A percentile compares a stretch with the other conserved stretches of the same genome.
These are phyloP conservation scores for Syzygium jambos DNA, from an alignment of 345 rosid species.

Conservation along the genomic window DNA sequence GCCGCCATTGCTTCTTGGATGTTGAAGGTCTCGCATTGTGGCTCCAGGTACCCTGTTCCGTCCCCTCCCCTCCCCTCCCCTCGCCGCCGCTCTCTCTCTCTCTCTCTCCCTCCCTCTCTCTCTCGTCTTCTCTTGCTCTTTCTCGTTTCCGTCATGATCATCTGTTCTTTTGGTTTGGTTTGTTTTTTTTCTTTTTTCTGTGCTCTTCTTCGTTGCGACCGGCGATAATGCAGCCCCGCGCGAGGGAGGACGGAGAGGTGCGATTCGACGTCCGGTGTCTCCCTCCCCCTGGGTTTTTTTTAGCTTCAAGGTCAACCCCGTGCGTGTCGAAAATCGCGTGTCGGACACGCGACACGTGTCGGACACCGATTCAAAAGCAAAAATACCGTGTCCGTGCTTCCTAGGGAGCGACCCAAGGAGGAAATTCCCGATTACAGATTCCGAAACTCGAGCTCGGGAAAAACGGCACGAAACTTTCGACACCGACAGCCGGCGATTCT, in stretches of 20 bases:
- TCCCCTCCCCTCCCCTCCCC: background rate
- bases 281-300: background rate
- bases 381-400: too few species aligned
- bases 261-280: background rate
- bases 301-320: too few species aligned
- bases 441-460: too few species aligned
- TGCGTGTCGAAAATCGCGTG: too few species aligned
- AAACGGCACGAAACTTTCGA: too few species aligned
- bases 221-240: background rate
- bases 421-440: too few species aligned
- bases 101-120: background rate
- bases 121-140: background rate
- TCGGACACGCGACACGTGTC: too few species aligned
- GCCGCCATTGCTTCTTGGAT: background rate
- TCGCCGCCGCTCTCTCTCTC: too few species aligned
- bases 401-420: too few species aligned
- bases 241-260: background rate
- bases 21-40: background rate
- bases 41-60: background rate
- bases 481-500: too few species aligned
- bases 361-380: too few species aligned
- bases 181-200: fast-evolving
- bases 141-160: background rate
- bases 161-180: background rate
- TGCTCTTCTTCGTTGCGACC: background rate